Evolutionary conservation across 2,329 filamentous ascomycete genomes (phyloP).

Genomic region (Neophaeococcomyces aloes): DNA sequence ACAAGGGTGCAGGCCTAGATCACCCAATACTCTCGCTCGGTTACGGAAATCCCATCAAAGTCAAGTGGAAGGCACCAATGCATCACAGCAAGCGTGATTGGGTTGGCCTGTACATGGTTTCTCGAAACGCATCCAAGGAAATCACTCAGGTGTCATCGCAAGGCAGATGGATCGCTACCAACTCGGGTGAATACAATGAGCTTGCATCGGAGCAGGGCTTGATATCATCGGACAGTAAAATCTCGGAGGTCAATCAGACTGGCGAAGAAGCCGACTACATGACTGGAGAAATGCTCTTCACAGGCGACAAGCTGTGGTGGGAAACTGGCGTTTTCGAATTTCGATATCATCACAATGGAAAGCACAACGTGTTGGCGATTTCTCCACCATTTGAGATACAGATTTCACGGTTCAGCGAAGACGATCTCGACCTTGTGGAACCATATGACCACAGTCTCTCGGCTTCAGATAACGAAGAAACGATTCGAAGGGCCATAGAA

Average conservation of each 20-base stretch:
- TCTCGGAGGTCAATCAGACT: conserved; percentile 31
- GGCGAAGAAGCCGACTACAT: conserved; percentile 46
- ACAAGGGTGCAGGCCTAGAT: conserved; percentile 32
- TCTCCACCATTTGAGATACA: conserved; percentile 87
- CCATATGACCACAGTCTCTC: conserved; percentile 11
- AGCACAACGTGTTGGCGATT: conserved; percentile 87
- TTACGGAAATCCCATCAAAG: conserved; percentile 80
- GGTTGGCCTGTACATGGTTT: conserved; percentile 93
- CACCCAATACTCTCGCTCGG: conserved; percentile 70
- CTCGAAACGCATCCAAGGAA: conserved; percentile 80
- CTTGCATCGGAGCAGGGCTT: conserved; percentile 67
- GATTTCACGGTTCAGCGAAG: conserved; percentile 70
- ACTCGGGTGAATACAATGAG: conserved; percentile 64
- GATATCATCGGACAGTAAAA: conserved; percentile 53
- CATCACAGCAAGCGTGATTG: conserved; percentile 87
- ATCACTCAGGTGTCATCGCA: conserved; percentile 73
- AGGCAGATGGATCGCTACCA: conserved; percentile 80
- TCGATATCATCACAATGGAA: conserved; percentile 87
- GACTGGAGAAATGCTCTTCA: conserved; percentile 73
- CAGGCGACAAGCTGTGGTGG: conserved; percentile 95
- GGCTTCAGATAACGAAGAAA: conserved; percentile 41
- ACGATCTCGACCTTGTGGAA: conserved; percentile 45
- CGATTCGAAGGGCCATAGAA: conserved; percentile 62
- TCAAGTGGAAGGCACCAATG: conserved; percentile 79
- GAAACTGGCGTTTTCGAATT: conserved; percentile 94